Percentiles rank a stretch among this genome's conserved stretches.
phyloP scores from a whole-genome alignment of 371 early-diverging fungal species.

The Nosema muscidifuracis region DNA sequence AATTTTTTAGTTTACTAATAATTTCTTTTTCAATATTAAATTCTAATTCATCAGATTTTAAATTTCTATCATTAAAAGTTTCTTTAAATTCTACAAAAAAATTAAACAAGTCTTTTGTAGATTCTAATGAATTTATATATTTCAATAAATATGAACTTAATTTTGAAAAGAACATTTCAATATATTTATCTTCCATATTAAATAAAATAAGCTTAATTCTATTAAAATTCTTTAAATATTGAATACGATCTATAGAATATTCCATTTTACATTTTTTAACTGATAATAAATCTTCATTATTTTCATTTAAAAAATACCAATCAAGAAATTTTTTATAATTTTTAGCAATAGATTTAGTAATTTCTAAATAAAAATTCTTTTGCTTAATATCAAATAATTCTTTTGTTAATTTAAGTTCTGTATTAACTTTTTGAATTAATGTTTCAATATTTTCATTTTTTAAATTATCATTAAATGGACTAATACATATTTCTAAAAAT shows the following conservation, averaged over 20 bases:
- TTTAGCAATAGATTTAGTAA: background rate
- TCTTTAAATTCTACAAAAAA: background rate
- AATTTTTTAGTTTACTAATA: background rate
- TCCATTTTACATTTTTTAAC: no score
- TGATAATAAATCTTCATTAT: no score
- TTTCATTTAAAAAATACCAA: background rate
- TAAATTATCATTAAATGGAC: background rate
- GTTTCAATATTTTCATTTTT: constrained; percentile 12
- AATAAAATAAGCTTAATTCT: background rate
- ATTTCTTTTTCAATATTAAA: background rate
- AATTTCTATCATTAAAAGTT: background rate
- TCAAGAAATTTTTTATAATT: constrained; percentile 9
- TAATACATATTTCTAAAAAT: constrained; percentile 26
- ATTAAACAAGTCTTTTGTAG: background rate
- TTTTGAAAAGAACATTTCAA: background rate
- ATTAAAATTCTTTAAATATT: background rate
- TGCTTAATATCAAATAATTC: constrained; percentile 25
- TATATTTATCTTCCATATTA: background rate
- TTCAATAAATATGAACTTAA: background rate
- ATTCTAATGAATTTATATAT: background rate
- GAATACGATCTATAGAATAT: background rate
- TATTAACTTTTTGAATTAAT: constrained; percentile 28
- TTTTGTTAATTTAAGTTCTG: constrained; percentile 26
- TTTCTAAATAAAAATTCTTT: constrained; percentile 5
- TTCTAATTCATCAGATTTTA: background rate